phyloP scores from a whole-genome alignment of 2,329 filamentous ascomycete species.

The Boeremia lycopersici region DNA sequence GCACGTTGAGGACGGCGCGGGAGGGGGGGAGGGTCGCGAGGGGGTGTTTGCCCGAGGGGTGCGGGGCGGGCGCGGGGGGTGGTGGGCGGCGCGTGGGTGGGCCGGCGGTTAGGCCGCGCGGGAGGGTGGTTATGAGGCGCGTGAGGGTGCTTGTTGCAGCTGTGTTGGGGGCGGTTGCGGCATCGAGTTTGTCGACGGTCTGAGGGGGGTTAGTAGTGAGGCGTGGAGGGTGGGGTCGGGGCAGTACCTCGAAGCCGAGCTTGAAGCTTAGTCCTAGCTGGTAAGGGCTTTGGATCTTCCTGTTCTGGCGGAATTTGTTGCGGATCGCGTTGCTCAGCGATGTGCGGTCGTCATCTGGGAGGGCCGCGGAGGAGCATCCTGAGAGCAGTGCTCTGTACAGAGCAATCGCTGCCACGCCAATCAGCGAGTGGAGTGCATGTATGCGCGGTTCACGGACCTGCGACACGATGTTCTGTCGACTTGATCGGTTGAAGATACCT shows the following conservation, averaged over 20 bases:
- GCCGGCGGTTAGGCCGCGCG: conserved; percentile 44
- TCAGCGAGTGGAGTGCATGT: neutral
- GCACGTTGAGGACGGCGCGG: conserved; percentile 55
- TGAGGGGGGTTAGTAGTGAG: conserved; percentile 23
- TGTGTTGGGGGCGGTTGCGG: conserved; percentile 42
- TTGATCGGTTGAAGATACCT: conserved; percentile 52
- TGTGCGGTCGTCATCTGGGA: conserved; percentile 58
- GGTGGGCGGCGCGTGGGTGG: conserved; percentile 7
- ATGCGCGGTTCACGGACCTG: conserved; percentile 47
- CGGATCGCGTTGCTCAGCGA: conserved; percentile 65
- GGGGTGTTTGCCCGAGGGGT: conserved; percentile 23
- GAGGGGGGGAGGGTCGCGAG: conserved; percentile 46
- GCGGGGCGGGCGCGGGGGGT: conserved; percentile 10
- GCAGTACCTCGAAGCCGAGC: conserved; percentile 68
- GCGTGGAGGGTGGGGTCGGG: neutral
- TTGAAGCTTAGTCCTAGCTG: conserved; percentile 67
- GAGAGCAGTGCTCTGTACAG: conserved; percentile 74
- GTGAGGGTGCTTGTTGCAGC: conserved; percentile 28
- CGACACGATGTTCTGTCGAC: conserved; percentile 58
- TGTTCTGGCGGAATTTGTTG: conserved; percentile 67
- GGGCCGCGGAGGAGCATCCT: conserved; percentile 59
- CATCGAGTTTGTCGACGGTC: conserved; percentile 53
- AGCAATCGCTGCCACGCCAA: conserved; percentile 61
- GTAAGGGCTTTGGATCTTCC: conserved; percentile 62
- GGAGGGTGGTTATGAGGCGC: conserved; percentile 47